Percentiles rank a stretch among this genome's conserved stretches.
phyloP scores from a whole-genome alignment of 2,329 filamentous ascomycete genomes.

The Arthrobotrys entomopaga region DNA sequence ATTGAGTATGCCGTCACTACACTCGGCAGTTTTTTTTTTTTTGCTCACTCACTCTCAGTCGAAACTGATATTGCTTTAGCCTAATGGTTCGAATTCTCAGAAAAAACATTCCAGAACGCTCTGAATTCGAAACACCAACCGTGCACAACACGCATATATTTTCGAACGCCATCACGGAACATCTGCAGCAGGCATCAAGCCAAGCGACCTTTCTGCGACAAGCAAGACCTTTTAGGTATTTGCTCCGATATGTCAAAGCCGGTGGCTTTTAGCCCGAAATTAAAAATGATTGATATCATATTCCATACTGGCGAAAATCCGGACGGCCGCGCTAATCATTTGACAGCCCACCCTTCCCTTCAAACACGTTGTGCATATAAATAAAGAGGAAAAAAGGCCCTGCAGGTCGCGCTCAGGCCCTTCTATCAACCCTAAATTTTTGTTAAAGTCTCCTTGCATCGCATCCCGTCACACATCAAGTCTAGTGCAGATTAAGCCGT shows the following conservation, averaged over 20 bases:
- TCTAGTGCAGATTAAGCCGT: conserved; percentile 31
- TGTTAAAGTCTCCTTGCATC: conserved; percentile 7
- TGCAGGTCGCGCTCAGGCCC: conserved; percentile 46
- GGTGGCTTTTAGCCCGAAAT: conserved; percentile 50
- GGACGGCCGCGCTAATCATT: neutral
- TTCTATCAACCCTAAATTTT: conserved; percentile 20
- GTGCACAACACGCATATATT: conserved; percentile 32
- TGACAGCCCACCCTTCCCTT: conserved; percentile 17
- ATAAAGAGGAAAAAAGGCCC: conserved; percentile 40
- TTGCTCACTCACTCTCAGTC: conserved; percentile 10
- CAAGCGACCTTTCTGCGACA: conserved; percentile 13
- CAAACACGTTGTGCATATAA: conserved; percentile 51
- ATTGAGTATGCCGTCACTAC: conserved; percentile 9
- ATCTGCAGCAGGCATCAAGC: conserved; percentile 4
- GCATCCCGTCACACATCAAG: conserved; percentile 8
- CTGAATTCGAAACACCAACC: conserved; percentile 41
- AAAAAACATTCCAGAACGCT: conserved; percentile 51
- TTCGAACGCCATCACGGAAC: conserved; percentile 6
- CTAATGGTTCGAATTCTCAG: conserved; percentile 17
- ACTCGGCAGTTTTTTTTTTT: conserved; percentile 37
- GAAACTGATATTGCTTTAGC: conserved; percentile 29
- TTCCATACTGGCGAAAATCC: conserved; percentile 12
- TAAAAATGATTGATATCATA: conserved; percentile 5
- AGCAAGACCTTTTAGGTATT: conserved; percentile 13
- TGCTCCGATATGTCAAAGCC: conserved; percentile 30